Base-by-base conservation (phyloP, 768 basidiomycete species). In the Trichaptum fuscoviolaceum region DNA sequence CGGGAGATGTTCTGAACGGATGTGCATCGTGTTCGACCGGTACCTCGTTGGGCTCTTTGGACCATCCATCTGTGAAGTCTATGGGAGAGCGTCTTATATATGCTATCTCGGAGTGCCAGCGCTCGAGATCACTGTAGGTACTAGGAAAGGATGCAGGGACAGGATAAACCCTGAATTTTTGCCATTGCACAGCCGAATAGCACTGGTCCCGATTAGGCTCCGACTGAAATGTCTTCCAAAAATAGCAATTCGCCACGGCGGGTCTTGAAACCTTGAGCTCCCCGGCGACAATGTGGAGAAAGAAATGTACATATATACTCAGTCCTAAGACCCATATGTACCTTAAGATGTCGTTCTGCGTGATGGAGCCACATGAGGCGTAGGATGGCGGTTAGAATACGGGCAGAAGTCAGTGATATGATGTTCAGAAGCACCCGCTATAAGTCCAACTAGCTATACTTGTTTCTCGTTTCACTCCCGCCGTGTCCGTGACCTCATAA, bases 81-180 rank as follows among this genome's bases (percentile, higher is more conserved):
- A 52, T 20, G 20, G 20, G 42, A 52, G 20, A 12, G 42, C 30
- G 20, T 52, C 6, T 52, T 52, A 52, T 52, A 52, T 52, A 52
- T 52, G 42, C 42, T 52, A 52, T 52, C 42, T 52, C 42, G 42
- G 42, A 52, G 42, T 52, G 42, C 42, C 42, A 52, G 42, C 42
- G 42, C 42, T 52, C 42, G 42, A 52, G 42, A 52, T 52, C 42
- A 20, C 42, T 20, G 42, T 52, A 52, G 42, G 30, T n/a, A n/a
- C n/a, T n/a, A n/a, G n/a, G 10, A 12, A 20, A 12, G 42, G 42
- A 52, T 52, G 42, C 42, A 52, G 42, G 42, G 42, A 52, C 42
- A 52, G 42, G 15, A 52, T 52, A 52, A 52, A 15, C 15, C 42
- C 42, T 2, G 3, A 20, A 5, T 52, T 52, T 36, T 36, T 36